Evolutionary conservation across 345 rosid species (phyloP).

Genomic region (Lumnitzera racemosa): DNA sequence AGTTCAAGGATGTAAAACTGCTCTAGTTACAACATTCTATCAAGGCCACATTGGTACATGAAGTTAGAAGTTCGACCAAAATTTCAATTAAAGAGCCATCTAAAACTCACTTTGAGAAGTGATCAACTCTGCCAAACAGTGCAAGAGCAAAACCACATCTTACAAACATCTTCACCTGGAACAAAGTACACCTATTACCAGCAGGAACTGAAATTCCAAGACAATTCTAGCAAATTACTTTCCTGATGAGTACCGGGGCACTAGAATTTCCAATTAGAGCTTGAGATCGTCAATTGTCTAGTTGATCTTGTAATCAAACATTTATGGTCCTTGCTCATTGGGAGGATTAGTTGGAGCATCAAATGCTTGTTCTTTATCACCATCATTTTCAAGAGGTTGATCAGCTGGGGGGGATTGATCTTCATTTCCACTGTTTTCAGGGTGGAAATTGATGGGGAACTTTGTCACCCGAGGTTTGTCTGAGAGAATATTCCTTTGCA

Average conservation of each 20-base stretch:
- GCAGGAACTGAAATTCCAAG: neutral
- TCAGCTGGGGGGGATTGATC: slow-evolving; percentile 31
- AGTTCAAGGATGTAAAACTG: too few species aligned
- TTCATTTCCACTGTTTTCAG: slow-evolving; percentile 40
- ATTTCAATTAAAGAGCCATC: too few species aligned
- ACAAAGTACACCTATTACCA: too few species aligned
- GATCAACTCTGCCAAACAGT: too few species aligned
- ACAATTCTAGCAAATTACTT: neutral
- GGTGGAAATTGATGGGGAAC: slow-evolving; percentile 90
- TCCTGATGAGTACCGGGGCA: neutral
- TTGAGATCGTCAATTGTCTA: neutral
- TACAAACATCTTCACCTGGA: too few species aligned
- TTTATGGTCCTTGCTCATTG: slow-evolving; percentile 28
- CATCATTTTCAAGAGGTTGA: slow-evolving; percentile 31
- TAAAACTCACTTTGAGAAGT: too few species aligned
- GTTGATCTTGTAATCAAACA: slow-evolving; percentile 2
- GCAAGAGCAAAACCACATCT: too few species aligned
- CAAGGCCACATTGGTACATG: too few species aligned
- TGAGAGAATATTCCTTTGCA: slow-evolving; percentile 76
- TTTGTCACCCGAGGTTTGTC: slow-evolving; percentile 94
- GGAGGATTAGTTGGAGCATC: slow-evolving; percentile 20
- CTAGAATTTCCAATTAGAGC: neutral
- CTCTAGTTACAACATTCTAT: too few species aligned
- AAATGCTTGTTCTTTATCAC: slow-evolving; percentile 19
- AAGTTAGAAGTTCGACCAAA: too few species aligned